Evolutionary conservation across 2,329 filamentous ascomycete species (phyloP).

Genomic region (Penicillium sp.): DNA sequence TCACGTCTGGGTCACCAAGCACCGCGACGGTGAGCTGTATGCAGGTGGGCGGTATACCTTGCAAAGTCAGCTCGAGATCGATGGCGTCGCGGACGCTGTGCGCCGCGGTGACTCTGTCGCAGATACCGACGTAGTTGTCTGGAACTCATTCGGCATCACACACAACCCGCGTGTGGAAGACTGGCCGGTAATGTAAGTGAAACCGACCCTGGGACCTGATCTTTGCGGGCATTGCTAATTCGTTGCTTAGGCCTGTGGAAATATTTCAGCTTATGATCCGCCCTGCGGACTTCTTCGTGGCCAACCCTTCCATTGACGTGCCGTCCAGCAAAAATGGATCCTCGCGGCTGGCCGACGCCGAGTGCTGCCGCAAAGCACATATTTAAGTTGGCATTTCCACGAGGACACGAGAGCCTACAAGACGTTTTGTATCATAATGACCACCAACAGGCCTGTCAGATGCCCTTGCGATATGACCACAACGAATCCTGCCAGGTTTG

Average conservation of each 20-base stretch:
- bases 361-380: slow-evolving; percentile 35
- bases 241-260: slow-evolving; percentile 32
- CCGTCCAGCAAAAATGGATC: slow-evolving; percentile 41
- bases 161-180: slow-evolving; percentile 47
- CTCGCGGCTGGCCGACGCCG: slow-evolving; percentile 31
- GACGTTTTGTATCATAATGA: too few relatives aligned
- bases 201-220: background rate
- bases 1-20: slow-evolving; percentile 55
- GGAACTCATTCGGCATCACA: slow-evolving; percentile 46
- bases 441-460: too few relatives aligned
- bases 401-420: too few relatives aligned
- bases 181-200: slow-evolving; percentile 44
- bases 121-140: slow-evolving; percentile 45
- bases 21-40: slow-evolving; percentile 53
- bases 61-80: slow-evolving; percentile 46
- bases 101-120: slow-evolving; percentile 34
- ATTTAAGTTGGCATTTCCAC: slow-evolving; percentile 19
- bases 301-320: slow-evolving; percentile 55
- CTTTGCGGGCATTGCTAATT: background rate
- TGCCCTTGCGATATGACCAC: too few relatives aligned
- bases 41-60: slow-evolving; percentile 56
- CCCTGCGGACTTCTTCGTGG: slow-evolving; percentile 54
- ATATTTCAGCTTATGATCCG: slow-evolving; percentile 44
- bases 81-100: slow-evolving; percentile 35
- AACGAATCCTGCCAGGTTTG: too few relatives aligned